phyloP scores from a whole-genome alignment of 2,329 filamentous ascomycete genomes.

The Colletotrichum theobromicola region DNA sequence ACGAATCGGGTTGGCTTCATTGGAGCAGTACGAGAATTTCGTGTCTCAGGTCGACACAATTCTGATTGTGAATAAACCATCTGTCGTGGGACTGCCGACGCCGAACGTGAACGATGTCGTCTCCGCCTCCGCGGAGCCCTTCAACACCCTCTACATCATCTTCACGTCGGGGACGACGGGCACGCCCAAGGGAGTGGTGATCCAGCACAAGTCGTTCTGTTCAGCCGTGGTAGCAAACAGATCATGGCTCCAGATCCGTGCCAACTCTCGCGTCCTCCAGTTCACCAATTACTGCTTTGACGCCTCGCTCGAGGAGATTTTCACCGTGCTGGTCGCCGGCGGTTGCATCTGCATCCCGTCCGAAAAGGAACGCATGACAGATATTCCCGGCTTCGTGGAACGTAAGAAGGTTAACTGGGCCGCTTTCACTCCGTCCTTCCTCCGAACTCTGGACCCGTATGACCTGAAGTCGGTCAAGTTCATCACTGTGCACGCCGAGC shows the following conservation, averaged over 20 bases:
- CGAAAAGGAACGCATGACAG: constrained; percentile 43
- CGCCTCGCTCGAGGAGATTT: constrained; percentile 54
- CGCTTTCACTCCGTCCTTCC: constrained; percentile 63
- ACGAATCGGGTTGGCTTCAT: neutral
- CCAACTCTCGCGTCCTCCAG: constrained; percentile 31
- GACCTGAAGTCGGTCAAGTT: constrained; percentile 41
- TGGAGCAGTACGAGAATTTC: neutral
- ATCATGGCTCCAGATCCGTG: constrained; percentile 1
- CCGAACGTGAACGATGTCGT: neutral
- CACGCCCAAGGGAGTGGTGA: constrained; percentile 54
- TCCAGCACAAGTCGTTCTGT: constrained; percentile 30
- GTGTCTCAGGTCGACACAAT: neutral
- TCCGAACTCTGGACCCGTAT: constrained; percentile 45
- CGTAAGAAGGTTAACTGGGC: constrained; percentile 57
- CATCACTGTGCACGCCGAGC: constrained; percentile 33
- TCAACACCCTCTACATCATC: constrained; percentile 40
- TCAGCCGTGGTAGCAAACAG: constrained; percentile 21
- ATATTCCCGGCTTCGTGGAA: constrained; percentile 54
- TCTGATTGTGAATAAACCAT: neutral
- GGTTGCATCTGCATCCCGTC: constrained; percentile 39
- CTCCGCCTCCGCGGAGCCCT: neutral
- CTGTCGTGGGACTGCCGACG: neutral
- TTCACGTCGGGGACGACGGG: constrained; percentile 61
- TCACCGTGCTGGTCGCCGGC: constrained; percentile 57
- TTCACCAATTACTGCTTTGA: constrained; percentile 61